Percentiles rank a stretch among this genome's conserved stretches.
Conservation (phyloP, 176 grass and related monocot genomes). For the Coix lacrymajobi region DNA sequence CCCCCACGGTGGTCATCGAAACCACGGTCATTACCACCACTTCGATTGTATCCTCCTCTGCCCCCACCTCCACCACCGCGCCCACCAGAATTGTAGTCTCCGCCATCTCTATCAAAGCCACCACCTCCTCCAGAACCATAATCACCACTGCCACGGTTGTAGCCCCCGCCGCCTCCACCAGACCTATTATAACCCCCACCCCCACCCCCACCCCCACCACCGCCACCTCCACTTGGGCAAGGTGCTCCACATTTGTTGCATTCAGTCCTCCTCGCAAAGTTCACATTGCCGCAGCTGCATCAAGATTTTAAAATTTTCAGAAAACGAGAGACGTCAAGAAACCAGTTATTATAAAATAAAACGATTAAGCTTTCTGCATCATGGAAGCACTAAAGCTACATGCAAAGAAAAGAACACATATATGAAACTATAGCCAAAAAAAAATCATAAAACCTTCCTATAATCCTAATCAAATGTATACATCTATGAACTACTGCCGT, state of each 20-base stretch:
- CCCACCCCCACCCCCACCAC: conserved; percentile 36
- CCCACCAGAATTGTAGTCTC: conserved; percentile 40
- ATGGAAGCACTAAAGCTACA: not conserved
- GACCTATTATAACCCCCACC: conserved; percentile 51
- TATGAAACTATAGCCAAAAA: not conserved
- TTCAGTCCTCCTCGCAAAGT: conserved; percentile 91
- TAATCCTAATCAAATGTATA: not conserved
- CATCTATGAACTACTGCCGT: not conserved
- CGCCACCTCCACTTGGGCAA: conserved; percentile 45
- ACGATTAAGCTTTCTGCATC: not conserved
- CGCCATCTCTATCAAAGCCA: conserved; percentile 52
- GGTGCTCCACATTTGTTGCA: conserved; percentile 93
- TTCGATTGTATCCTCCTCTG: conserved; percentile 43
- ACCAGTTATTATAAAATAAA: not conserved
- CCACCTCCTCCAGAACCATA: conserved; percentile 36
- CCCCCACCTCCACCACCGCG: conserved; percentile 32
- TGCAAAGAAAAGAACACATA: not conserved
- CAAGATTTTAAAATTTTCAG: conserved; percentile 6
- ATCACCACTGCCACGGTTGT: conserved; percentile 54
- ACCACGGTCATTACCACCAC: conserved; percentile 46
- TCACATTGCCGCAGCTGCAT: conserved; percentile 88
- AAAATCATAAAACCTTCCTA: not conserved
- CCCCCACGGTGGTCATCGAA: conserved; percentile 54
- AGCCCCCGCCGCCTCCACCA: conserved; percentile 50
- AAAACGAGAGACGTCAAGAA: not conserved